Evolutionary conservation across 306 rosid genomes (phyloP), one percentile per base, ranked within the genome.

Genomic region (Trifolium subterraneum): DNA sequence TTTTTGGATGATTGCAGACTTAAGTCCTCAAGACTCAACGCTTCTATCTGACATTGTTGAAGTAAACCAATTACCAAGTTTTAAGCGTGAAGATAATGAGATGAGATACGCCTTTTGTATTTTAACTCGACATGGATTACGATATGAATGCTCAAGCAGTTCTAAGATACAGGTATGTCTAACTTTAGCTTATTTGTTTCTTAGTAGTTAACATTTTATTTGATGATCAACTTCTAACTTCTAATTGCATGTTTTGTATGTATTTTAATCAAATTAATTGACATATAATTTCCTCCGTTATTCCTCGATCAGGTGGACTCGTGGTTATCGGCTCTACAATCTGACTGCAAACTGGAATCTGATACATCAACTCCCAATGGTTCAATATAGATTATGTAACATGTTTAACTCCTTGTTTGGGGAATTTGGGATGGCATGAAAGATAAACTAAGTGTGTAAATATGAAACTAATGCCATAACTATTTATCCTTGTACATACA

Each of bases 81-180:
- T 91, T 68, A 79, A 75, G 79, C 82, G 86, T 70, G 91, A 89
- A 48, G 90, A 81, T 50, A 90, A 81, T 76, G 97, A 85, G 47
- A 86, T 69, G 27, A 77, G 76, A 71, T 75, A 84, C 33, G 90
- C 93, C 45, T 91, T 94, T 75, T 87, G 82, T 79, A 79, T 94
- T 61, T 81, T 90, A 71, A 91, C 97, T 55, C 80, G 68, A 55
- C 91, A 89, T 2, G 98, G 97, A 69, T 80, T 91, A 76, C 81
- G 96, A 72, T 89, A 84, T 15, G 98, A 94, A 72, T 93, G 97
- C 70, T 93, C 98, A 10, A 87, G 85, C 83, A 68, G 60, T 86
- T 93, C 97, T 38, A 78, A 85, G 84, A 83, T 80, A 36, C 91
- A 93, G 98, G 98, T 93, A 47, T 73, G 72, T 56, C 50, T 5